These are phyloP conservation scores for Malus sieversii DNA, from an alignment of 306 rosid genomes.

Conservation along the genomic window DNA sequence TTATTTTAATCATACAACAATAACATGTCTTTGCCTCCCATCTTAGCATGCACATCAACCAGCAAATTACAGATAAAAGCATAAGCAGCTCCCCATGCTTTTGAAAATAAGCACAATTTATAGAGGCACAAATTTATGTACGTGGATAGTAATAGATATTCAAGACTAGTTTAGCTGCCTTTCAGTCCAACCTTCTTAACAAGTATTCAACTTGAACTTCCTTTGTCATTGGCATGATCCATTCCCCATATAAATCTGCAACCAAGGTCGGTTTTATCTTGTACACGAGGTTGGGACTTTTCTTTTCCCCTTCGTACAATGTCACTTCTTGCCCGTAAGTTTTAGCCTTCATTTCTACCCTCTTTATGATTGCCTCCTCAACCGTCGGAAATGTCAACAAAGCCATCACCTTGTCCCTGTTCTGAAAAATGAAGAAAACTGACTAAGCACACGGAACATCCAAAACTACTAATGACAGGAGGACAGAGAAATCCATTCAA, in stretches of 20 bases:
- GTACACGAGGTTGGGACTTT: conserved; percentile 42
- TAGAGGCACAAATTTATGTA: neutral
- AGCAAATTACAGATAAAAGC: neutral
- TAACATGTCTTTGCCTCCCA: neutral
- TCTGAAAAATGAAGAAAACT: conserved; percentile 40
- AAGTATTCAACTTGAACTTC: conserved; percentile 87
- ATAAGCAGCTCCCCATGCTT: neutral
- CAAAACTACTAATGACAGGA: neutral
- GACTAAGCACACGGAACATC: conserved; percentile 1
- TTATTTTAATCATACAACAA: neutral
- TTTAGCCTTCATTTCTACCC: conserved; percentile 74
- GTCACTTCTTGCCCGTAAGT: conserved; percentile 73
- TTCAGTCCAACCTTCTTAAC: conserved; percentile 75
- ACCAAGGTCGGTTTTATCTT: conserved; percentile 73
- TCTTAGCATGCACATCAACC: neutral
- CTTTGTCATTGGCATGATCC: conserved; percentile 99
- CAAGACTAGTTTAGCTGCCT: neutral
- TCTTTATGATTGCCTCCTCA: conserved; percentile 58
- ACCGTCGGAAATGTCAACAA: conserved; percentile 64
- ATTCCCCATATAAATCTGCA: conserved; percentile 75
- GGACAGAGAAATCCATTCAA: neutral
- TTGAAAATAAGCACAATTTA: neutral
- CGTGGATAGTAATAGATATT: neutral
- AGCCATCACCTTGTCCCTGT: conserved; percentile 64
- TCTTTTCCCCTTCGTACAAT: conserved; percentile 32